Evolutionary conservation across 106 monocot genomes (phyloP), one percentile per base, ranked within the genome.

Genomic region (Iris macrosiphon): DNA sequence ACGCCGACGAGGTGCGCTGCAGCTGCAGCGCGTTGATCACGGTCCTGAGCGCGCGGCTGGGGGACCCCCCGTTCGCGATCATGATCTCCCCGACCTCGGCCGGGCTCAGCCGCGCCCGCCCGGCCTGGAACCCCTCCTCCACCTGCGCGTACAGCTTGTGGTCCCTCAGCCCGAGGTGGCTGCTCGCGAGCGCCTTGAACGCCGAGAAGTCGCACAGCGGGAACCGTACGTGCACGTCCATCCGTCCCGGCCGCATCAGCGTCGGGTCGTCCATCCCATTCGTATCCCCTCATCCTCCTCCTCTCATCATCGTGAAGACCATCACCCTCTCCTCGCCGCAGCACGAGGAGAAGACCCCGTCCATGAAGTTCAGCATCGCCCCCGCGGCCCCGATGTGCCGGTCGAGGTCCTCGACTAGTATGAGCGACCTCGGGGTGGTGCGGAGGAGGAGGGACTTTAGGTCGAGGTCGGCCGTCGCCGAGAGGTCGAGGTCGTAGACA

Each of bases 71-170:
- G 74, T 74, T 62, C 0, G 73, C 70, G 3, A 83, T 74, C 77
- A 83, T 73, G 55, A 83, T 83, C 74, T 83, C 78, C 24, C 83
- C 77, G 33, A 83, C 65, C 66, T 78, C 83, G 0, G 69, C 74
- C 0, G 60, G 73, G 58, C 83, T 83, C 21, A 83, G 40, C 41
- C 37, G 50, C 1, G 52, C 73, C 0, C 77, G 77, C 31, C 14
- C 41, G 48, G 62, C 64, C 56, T 64, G 74, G 61, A 83, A 83
- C 6, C 57, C 73, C 61, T 83, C 78, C 56, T 78, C 74, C 39
- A 83, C 77, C 21, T 70, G 52, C 0, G 70, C 57, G 43, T 71
- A 83, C 50, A 83, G 70, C 62, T 74, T 83, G 61, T 83, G 83
- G 31, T 74, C 73, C 62, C 70, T 74, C 29, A 83, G 35, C 16